These are phyloP conservation scores for Diutina pseudorugosa DNA, from an alignment of 1,139 yeast genomes.

Conservation along the genomic window DNA sequence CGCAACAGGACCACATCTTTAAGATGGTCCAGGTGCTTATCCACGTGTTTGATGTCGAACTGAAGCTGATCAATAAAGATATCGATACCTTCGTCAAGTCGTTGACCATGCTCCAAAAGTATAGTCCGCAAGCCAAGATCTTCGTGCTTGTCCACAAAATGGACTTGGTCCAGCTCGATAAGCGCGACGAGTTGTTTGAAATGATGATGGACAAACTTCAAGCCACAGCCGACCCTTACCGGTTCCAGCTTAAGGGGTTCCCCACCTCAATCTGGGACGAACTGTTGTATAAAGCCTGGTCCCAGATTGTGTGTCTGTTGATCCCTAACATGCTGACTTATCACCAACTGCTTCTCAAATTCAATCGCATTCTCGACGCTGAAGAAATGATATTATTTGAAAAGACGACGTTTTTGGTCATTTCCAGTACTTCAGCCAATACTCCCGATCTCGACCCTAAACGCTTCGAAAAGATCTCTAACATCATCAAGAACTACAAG, in stretches of 20 bases:
- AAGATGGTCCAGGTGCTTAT: conserved; percentile 95
- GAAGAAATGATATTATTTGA: conserved; percentile 89
- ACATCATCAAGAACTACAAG: conserved; percentile 87
- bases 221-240: conserved; percentile 66
- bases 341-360: conserved; percentile 62
- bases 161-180: conserved; percentile 87
- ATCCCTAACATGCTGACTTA: conserved; percentile 84
- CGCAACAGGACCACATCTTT: conserved; percentile 83
- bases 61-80: conserved; percentile 84
- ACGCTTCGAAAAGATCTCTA: conserved; percentile 86
- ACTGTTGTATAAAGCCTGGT: conserved; percentile 93
- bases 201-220: conserved; percentile 78
- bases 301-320: conserved; percentile 85
- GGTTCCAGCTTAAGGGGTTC: conserved; percentile 74
- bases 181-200: conserved; percentile 70
- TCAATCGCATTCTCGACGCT: conserved; percentile 70
- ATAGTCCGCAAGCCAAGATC: conserved; percentile 84
- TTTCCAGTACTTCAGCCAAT: conserved; percentile 44
- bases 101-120: conserved; percentile 68
- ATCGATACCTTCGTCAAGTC: conserved; percentile 85
- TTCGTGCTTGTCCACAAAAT: conserved; percentile 89
- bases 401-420: conserved; percentile 84
- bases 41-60: conserved; percentile 93
- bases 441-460: conserved; percentile 54
- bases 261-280: conserved; percentile 99